Base-by-base conservation (phyloP, 768 basidiomycete species). In the Boletellus ananiceps region DNA sequence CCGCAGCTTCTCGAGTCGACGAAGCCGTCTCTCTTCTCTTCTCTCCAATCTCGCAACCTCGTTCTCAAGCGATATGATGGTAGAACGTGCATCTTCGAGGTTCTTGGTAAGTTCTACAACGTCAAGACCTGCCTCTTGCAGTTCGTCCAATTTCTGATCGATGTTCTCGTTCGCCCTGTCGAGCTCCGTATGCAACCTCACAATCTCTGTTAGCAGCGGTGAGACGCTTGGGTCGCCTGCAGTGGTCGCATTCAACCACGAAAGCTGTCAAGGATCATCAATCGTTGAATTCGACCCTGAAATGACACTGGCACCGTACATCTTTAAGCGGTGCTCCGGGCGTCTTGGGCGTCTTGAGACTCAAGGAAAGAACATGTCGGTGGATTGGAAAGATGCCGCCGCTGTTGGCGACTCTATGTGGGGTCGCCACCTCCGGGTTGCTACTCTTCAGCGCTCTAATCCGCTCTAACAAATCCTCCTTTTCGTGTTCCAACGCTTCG, bases 71-170 rank as follows among this genome's bases (percentile, higher is more conserved):
- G 62, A 51, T 6, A 66, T 65, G 14, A 86, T 81, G 54, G 71
- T 75, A 13, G 73, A 63, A 8, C 84, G 78, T 8, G 87, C 85
- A 55, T 89, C 86, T 50, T 83, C 85, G 3, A 92, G 77, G 46
- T 80, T 82, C 67, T 74, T 76, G 0, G 85, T 83, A 32, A 90
- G 71, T 7, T 79, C 81, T 39, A 92, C 80, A 36, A 84, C 84
- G 25, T 81, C 88, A 13, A 85, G 65, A 5, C 90, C 90, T 0
- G 85, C 83, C 49, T 91, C 84, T 60, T 89, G 87, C 3, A 94
- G 81, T 44, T 84, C 82, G 62, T 91, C 89, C 14, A 94, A 74
- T 64, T 93, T 93, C 60, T 91, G 84, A 57, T 94, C 93, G 46
- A 94, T 88, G 57, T 80, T 86, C 32, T 86, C 83, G 61, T 94